Base-by-base conservation (phyloP, 192 early-diverging fungal genomes). In the Backusella parvicylindrica region DNA sequence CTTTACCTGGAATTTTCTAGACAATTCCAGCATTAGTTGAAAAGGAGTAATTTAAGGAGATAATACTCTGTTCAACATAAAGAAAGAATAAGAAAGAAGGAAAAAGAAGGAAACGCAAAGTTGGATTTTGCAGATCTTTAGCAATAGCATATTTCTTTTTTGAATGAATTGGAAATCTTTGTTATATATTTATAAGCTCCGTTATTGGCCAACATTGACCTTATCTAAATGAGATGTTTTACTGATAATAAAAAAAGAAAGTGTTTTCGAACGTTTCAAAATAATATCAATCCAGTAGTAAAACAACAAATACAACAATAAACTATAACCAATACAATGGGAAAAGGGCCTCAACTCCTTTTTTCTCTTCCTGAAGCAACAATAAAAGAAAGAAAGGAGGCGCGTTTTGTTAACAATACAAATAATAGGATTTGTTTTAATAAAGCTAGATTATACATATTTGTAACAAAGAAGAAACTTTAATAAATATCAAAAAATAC, bases 351-450 rank as follows among this genome's bases (percentile, higher is more conserved):
- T 47, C 15, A 47, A 18, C 43, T 56, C 50, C 50, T 56, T 26
- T 56, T 50, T 56, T 26, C 3, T 56, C 23, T 56, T 26, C n/a
- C 50, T 21, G 11, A 56, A 56, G 3, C 53, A 60, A 26, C 21
- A 60, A 28, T 60, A 60, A n/a, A 60, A n/a, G n/a, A n/a, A n/a
- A n/a, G n/a, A 56, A 60, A 60, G 53, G 53, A 60, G 53, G 12
- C 4, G 23, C 53, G 26, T 60, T 13, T 60, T 60, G 53, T 60
- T 60, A 60, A 60, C 53, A 60, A 26, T 60, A 60, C 53, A 21
- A 60, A 28, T 13, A 21, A 26, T 60, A 60, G 53, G 26, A 60
- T 28, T 60, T 60, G 28, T 60, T 60, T 60, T 60, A 60, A 60
- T 60, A 60, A 60, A 60, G 53, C 53, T 60, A 23, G 2, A 60